A percentile compares a stretch with the other conserved stretches of the same genome.
Evolutionary conservation across 495 filamentous ascomycete species (phyloP).

Genomic region (Talaromyces borbonicus): DNA sequence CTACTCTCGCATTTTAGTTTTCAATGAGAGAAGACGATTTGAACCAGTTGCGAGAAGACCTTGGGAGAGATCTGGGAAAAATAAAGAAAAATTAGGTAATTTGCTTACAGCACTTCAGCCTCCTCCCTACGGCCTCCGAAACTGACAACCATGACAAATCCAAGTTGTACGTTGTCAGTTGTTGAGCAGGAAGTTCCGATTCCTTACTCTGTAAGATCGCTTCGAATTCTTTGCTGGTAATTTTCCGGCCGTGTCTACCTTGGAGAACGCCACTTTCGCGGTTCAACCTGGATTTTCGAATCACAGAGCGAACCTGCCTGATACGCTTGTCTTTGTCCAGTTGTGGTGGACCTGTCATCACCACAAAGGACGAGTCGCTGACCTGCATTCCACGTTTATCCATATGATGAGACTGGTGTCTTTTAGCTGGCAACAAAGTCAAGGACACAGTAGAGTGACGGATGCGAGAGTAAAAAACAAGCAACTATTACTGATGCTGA

Average conservation of each 20-base stretch:
- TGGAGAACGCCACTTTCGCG: background rate
- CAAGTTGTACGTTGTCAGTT: background rate
- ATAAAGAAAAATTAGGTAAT: background rate
- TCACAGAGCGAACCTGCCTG: slow-evolving; percentile 8
- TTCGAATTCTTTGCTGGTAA: slow-evolving; percentile 4
- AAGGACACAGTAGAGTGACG: no score
- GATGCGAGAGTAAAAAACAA: no score
- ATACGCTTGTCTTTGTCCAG: slow-evolving; percentile 11
- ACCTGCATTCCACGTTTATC: background rate
- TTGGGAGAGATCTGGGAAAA: no score
- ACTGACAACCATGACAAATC: background rate
- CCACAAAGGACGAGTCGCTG: slow-evolving; percentile 10
- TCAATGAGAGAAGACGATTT: no score
- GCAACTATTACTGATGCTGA: no score
- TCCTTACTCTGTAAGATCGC: background rate
- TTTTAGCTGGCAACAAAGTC: no score
- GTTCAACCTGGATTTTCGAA: slow-evolving; percentile 3
- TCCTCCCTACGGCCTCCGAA: slow-evolving; percentile 1
- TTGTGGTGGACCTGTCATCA: slow-evolving; percentile 14
- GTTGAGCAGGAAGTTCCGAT: background rate
- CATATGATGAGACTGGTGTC: no score
- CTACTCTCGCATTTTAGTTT: slow-evolving; percentile 3
- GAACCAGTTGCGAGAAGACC: no score
- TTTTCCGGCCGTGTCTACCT: background rate
- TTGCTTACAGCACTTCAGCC: slow-evolving; percentile 3